Conservation (phyloP, 495 filamentous ascomycete genomes). For the Podospora didyma region DNA sequence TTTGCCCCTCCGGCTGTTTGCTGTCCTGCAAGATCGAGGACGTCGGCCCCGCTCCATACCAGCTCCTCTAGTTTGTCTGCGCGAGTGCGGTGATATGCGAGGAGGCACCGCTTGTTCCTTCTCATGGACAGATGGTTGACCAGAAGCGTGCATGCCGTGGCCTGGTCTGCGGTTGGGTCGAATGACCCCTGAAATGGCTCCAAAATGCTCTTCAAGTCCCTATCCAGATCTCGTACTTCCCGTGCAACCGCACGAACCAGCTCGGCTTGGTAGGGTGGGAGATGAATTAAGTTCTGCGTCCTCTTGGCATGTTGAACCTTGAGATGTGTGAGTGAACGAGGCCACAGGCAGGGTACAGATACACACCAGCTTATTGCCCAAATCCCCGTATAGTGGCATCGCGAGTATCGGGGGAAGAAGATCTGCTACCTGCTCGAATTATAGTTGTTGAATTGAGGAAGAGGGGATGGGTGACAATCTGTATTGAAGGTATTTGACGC, state of each 20-base stretch:
- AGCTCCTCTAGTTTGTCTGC: constrained; percentile 91
- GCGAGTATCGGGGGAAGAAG: constrained; percentile 1
- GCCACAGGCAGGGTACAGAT: constrained; percentile 1
- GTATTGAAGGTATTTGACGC: background rate
- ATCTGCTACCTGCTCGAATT: background rate
- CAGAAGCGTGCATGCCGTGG: constrained; percentile 79
- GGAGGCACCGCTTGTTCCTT: constrained; percentile 90
- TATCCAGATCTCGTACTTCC: constrained; percentile 92
- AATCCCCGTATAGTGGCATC: constrained; percentile 80
- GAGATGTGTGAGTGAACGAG: constrained; percentile 19
- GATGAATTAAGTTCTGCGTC: constrained; percentile 79
- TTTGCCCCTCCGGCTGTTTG: constrained; percentile 27
- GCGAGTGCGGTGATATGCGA: constrained; percentile 89
- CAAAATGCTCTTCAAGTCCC: constrained; percentile 76
- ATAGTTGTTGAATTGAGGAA: background rate
- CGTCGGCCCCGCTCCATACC: constrained; percentile 85
- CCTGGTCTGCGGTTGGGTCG: constrained; percentile 78
- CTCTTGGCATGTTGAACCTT: constrained; percentile 97
- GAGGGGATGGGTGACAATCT: background rate
- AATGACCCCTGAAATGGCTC: constrained; percentile 80
- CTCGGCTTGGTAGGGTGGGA: constrained; percentile 92
- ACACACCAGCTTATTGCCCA: constrained; percentile 77
- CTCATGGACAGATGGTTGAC: constrained; percentile 95
- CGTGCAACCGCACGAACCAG: constrained; percentile 81
- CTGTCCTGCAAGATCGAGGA: constrained; percentile 50